Evolutionary conservation across 495 filamentous ascomycete species (phyloP).

Genomic region (Aspergillus nidulans): DNA sequence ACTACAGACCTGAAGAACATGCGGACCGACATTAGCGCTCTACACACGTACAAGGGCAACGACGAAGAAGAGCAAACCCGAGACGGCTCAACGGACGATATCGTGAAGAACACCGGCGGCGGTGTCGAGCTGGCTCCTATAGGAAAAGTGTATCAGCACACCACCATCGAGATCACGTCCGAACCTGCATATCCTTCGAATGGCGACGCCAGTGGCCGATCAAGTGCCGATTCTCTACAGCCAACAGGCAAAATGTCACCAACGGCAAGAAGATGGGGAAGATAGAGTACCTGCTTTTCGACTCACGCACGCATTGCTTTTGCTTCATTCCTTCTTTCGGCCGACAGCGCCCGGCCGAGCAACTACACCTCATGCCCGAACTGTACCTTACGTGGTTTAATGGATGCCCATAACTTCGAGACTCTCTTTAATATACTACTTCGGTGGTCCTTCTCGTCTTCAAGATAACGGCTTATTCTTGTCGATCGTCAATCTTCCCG

Average conservation of each 20-base stretch:
- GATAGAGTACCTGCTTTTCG: constrained; percentile 8
- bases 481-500: neutral
- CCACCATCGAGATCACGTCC: constrained; percentile 41
- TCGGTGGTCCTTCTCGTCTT: neutral
- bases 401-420: neutral
- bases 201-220: constrained; percentile 25
- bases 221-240: constrained; percentile 30
- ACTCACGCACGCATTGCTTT: neutral
- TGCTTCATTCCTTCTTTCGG: neutral
- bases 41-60: constrained; percentile 19
- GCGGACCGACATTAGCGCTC: constrained; percentile 21
- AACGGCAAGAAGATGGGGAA: constrained; percentile 22
- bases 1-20: constrained; percentile 27
- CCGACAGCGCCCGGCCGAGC: neutral
- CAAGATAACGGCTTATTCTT: neutral
- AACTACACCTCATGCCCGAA: neutral
- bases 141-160: constrained; percentile 44
- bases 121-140: constrained; percentile 33
- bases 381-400: neutral
- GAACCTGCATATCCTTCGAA: constrained; percentile 33
- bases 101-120: constrained; percentile 20
- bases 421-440: neutral
- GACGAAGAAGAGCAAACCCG: constrained; percentile 21
- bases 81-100: constrained; percentile 39
- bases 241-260: constrained; percentile 14